These are phyloP conservation scores for Mimosa pudica DNA, from an alignment of 306 rosid species.

Conservation along the genomic window DNA sequence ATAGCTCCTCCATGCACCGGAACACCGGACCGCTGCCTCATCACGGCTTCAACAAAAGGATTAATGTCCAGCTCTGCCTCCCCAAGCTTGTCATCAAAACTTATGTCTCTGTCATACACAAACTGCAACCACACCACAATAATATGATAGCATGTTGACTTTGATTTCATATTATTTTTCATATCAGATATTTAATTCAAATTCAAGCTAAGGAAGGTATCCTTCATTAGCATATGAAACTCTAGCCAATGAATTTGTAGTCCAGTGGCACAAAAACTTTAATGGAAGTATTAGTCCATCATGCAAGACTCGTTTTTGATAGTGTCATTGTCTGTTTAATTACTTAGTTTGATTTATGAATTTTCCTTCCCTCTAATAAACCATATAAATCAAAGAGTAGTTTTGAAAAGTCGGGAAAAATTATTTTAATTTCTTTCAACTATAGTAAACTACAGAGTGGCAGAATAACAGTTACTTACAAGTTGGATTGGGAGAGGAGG, in stretches of 20 bases:
- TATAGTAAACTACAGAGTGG: neutral
- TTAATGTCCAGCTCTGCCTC: conserved; percentile 70
- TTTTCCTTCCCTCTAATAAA: neutral
- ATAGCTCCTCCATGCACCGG: conserved; percentile 47
- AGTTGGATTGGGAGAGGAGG: conserved; percentile 57
- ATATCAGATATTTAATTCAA: no score
- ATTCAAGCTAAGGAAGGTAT: no score
- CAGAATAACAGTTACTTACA: conserved; percentile 48
- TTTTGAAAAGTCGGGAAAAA: neutral
- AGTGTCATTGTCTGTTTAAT: no score
- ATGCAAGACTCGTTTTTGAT: neutral
- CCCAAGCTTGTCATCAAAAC: conserved; percentile 85
- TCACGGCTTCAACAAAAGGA: conserved; percentile 50
- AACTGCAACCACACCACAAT: conserved; percentile 40
- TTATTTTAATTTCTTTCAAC: no score
- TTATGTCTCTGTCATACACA: conserved; percentile 77
- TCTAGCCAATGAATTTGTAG: no score
- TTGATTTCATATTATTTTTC: neutral
- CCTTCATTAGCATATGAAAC: neutral
- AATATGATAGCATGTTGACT: no score
- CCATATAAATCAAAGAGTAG: neutral
- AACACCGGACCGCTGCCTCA: conserved; percentile 25
- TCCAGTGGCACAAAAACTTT: no score
- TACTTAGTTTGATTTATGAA: no score
- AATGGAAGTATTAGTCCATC: no score